Evolutionary conservation across 805 yeast genomes (phyloP).

Genomic region (Cyberlindnera nakhonratchasimensis): DNA sequence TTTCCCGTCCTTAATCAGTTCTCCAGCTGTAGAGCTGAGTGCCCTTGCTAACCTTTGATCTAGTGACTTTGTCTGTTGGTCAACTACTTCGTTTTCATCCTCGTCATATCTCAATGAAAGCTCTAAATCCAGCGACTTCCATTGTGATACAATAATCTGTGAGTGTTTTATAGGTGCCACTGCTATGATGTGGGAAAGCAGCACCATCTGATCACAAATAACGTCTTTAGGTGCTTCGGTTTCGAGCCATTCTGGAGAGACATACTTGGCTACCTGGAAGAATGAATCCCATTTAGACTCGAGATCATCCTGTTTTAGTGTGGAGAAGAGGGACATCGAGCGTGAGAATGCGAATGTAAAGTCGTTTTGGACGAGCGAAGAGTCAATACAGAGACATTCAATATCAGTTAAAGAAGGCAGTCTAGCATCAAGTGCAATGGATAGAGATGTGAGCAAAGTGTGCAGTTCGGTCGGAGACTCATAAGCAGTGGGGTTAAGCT

Average conservation of each 20-base stretch:
- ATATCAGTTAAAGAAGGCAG: conserved; percentile 21
- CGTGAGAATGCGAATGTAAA: conserved; percentile 53
- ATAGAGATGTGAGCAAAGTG: conserved; percentile 39
- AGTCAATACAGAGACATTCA: conserved; percentile 56
- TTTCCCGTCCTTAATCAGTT: conserved; percentile 16
- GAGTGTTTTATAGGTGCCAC: conserved; percentile 54
- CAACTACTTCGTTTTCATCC: conserved; percentile 1
- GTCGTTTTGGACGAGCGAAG: conserved; percentile 60
- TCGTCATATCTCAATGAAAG: conserved; percentile 29
- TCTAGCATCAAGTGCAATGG: conserved; percentile 35
- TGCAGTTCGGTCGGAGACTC: conserved; percentile 40
- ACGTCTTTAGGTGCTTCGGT: conserved; percentile 35
- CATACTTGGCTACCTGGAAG: conserved; percentile 47
- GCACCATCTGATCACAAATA: conserved; percentile 47
- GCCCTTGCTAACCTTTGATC: conserved; percentile 26
- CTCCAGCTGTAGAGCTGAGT: conserved; percentile 22
- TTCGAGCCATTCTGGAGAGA: conserved; percentile 43
- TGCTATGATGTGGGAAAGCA: conserved; percentile 50
- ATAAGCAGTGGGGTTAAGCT: conserved; percentile 52
- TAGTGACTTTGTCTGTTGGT: conserved; percentile 9
- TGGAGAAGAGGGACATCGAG: conserved; percentile 33
- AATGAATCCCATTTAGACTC: conserved; percentile 60
- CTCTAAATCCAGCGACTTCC: conserved; percentile 50
- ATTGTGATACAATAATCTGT: conserved; percentile 54
- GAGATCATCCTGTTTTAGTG: conserved; percentile 8